These are phyloP conservation scores for Rhodotorula taiwanensis DNA, from an alignment of 768 basidiomycete genomes.

Conservation along the genomic window DNA sequence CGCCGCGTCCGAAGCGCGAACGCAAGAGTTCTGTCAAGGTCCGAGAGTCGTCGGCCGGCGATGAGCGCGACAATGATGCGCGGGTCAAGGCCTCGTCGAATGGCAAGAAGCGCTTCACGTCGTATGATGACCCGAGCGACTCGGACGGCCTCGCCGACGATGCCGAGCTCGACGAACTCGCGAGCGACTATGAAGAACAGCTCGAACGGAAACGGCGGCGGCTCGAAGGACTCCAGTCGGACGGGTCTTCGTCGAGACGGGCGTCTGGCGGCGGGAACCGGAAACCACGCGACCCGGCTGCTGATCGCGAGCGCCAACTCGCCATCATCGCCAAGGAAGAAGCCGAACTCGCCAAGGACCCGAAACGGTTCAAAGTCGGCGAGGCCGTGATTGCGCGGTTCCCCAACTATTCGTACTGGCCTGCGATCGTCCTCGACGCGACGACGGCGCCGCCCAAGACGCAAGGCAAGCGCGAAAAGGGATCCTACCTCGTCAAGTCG, in stretches of 20 bases:
- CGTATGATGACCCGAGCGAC: not conserved
- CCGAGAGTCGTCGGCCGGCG: not conserved
- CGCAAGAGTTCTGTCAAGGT: not conserved
- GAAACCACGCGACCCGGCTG: not conserved
- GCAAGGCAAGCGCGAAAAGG: slow-evolving; percentile 6
- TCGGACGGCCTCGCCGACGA: not conserved
- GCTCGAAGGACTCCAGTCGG: not conserved
- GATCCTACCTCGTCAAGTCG: slow-evolving; percentile 5
- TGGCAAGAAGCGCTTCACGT: not conserved
- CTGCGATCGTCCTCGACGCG: slow-evolving; percentile 4
- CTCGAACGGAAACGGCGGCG: not conserved
- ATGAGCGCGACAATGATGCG: not conserved
- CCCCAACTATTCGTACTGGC: slow-evolving; percentile 5
- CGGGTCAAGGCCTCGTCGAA: not conserved
- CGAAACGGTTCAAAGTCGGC: not conserved
- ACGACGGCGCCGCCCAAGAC: not conserved
- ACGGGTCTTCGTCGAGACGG: not conserved
- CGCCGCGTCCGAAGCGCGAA: not conserved
- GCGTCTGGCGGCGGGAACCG: not conserved
- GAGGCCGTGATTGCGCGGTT: not conserved
- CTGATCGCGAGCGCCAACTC: not conserved
- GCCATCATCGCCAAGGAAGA: not conserved
- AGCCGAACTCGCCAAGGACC: not conserved
- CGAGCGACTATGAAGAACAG: slow-evolving; percentile 13
- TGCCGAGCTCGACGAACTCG: slow-evolving; percentile 14